Evolutionary conservation across 2,329 filamentous ascomycete species (phyloP).

Genomic region (Amylocarpus encephaloides): DNA sequence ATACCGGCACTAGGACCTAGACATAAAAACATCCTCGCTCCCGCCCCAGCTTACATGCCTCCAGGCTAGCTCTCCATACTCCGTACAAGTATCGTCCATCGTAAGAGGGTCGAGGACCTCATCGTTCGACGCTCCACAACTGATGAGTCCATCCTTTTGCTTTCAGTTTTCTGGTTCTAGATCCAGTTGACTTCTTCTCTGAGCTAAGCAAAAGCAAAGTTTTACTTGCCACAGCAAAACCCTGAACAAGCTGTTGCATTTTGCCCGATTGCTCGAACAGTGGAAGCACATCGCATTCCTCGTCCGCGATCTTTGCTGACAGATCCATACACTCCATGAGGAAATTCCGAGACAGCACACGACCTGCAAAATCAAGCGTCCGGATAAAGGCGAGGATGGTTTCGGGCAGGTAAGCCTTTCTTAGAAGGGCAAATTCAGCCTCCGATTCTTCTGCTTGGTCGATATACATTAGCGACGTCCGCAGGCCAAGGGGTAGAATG

Average conservation of each 20-base stretch:
- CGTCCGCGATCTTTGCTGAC: constrained; percentile 66
- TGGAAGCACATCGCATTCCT: constrained; percentile 57
- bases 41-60: background rate
- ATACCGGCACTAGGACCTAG: background rate
- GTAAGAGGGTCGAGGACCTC: background rate
- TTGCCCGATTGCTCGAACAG: constrained; percentile 59
- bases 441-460: constrained; percentile 40
- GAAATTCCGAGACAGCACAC: constrained; percentile 65
- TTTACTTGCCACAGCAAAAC: constrained; percentile 50
- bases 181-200: constrained; percentile 40
- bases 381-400: constrained; percentile 77
- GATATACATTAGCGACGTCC: constrained; percentile 9
- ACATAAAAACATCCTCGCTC: background rate
- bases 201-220: constrained; percentile 41
- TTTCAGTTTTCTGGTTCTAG: constrained; percentile 52
- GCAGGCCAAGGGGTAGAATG: background rate
- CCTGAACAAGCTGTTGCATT: constrained; percentile 70
- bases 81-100: background rate
- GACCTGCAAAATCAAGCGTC: constrained; percentile 73
- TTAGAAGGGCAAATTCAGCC: constrained; percentile 56
- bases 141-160: constrained; percentile 58
- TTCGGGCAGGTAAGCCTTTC: constrained; percentile 78
- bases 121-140: constrained; percentile 42
- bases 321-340: constrained; percentile 84
- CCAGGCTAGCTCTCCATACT: background rate